Conservation (phyloP, 1,284 basidiomycete genomes). For the Tausonia pullulans region DNA sequence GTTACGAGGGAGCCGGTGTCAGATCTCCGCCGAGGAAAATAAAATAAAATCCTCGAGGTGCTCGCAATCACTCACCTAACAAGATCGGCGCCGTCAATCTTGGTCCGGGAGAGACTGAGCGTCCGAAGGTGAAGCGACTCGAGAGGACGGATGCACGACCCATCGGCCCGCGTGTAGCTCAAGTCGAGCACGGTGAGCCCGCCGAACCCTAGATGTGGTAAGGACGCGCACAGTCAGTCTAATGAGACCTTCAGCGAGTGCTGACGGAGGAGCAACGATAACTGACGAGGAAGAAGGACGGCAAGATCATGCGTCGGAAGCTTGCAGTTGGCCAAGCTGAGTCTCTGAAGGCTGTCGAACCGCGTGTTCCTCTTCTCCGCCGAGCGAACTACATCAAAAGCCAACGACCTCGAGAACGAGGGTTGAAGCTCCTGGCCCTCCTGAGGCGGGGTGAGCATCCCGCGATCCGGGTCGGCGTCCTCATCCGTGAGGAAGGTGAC, state of each 20-base stretch:
- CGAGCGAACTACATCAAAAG: not conserved
- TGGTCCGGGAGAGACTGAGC: conserved; percentile 72
- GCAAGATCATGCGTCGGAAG: conserved; percentile 59
- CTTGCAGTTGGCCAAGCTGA: conserved; percentile 2
- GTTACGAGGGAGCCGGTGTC: not conserved
- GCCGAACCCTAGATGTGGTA: conserved; percentile 22
- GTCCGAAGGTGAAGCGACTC: conserved; percentile 53
- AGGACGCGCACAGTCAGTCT: too few relatives aligned
- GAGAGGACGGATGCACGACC: conserved; percentile 20
- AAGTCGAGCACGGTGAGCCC: conserved; percentile 39
- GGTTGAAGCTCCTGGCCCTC: too few relatives aligned
- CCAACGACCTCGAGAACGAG: too few relatives aligned
- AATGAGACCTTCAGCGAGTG: too few relatives aligned
- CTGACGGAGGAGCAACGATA: too few relatives aligned
- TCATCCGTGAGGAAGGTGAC: conserved; percentile 45
- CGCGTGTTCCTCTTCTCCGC: not conserved
- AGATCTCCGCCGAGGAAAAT: conserved; percentile 43
- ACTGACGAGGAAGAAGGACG: conserved; percentile 47
- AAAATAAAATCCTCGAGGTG: conserved; percentile 40
- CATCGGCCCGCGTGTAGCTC: conserved; percentile 47
- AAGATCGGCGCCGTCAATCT: conserved; percentile 68
- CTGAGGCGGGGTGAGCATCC: too few relatives aligned
- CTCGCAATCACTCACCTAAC: conserved; percentile 49
- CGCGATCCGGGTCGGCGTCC: too few relatives aligned
- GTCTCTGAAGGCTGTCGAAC: not conserved